Percentiles rank a stretch among this genome's conserved stretches.
These are phyloP conservation scores for Cucurbita moschata DNA, from an alignment of 306 rosid genomes.

Conservation along the genomic window DNA sequence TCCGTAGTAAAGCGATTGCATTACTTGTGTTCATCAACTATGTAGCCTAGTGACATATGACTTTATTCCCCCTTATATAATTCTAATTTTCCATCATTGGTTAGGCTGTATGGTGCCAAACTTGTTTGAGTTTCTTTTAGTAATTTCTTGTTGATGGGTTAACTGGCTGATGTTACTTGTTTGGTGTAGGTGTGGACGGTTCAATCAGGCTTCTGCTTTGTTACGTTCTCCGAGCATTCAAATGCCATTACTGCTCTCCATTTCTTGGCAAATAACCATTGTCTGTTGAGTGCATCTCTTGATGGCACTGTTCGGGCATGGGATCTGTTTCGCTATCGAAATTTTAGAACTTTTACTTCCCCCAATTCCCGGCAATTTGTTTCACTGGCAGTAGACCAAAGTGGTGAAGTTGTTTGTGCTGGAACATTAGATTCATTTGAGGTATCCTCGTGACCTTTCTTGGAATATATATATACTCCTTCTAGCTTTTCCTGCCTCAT, in stretches of 20 bases:
- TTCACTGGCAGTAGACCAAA: slow-evolving; percentile 79
- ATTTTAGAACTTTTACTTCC: slow-evolving; percentile 63
- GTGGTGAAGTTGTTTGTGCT: slow-evolving; percentile 95
- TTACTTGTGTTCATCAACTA: background rate
- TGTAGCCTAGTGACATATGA: background rate
- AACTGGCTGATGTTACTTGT: slow-evolving; percentile 10
- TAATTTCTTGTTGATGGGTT: background rate
- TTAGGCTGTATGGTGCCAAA: background rate
- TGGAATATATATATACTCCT: background rate
- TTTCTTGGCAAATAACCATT: slow-evolving; percentile 59
- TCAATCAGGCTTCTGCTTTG: slow-evolving; percentile 79
- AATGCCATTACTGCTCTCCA: slow-evolving; percentile 88
- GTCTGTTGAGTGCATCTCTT: slow-evolving; percentile 83
- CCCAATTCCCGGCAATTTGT: slow-evolving; percentile 76
- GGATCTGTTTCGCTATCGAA: slow-evolving; percentile 80
- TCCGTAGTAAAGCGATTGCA: background rate
- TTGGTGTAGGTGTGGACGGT: slow-evolving; percentile 71
- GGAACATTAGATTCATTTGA: slow-evolving; percentile 90
- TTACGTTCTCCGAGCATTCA: slow-evolving; percentile 78
- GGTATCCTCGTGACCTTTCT: slow-evolving; percentile 23
- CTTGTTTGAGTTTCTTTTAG: background rate
- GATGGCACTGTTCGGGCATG: slow-evolving; percentile 97
- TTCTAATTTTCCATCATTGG: background rate
- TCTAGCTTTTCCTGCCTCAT: background rate
- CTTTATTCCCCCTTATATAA: background rate